Evolutionary conservation across 805 yeast genomes (phyloP), one percentile per base, ranked within the genome.

Genomic region (Zygosaccharomyces lentus): DNA sequence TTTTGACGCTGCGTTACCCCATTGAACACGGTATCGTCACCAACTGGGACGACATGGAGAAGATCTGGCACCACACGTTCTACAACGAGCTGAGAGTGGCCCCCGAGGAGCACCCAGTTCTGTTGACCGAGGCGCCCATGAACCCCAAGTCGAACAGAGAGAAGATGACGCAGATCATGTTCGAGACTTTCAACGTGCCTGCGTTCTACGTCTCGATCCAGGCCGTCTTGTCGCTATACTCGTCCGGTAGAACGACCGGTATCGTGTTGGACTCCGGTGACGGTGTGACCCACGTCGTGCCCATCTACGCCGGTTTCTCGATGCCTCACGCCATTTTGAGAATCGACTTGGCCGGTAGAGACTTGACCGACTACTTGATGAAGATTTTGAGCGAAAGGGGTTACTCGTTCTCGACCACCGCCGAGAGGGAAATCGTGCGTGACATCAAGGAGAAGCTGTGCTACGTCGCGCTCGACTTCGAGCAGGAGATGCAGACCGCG

Each of bases 11-110:
- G 72, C 87, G 96, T 77, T 93, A 93, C 81, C 99, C 99, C 71
- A 93, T 91, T 71, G 98, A 93, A 81, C 99, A 93, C 81, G 99
- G 99, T 87, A 89, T 93, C 64, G 98, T 93, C 58, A 91, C 96
- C 76, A 89, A 93, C 89, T 93, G 99, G 99, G 97, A 91, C 73
- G 99, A 93, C 72, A 93, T 93, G 99, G 99, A 93, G 80, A 91
- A 91, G 79, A 93, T 93, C 81, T 93, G 99, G 99, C 98, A 93
- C 76, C 99, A 93, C 82, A 93, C 98, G 65, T 93, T 93, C 83
- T 91, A 90, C 91, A 93, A 93, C 78, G 99, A 93, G 79, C 85
- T 93, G 77, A 88, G 98, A 80, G 97, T 93, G 72, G 97, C 97
- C 51, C 98, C 98, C 75, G 99, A 93, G 77, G 99, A 93, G 78